Percentiles rank a stretch among this genome's conserved stretches.
Conservation (phyloP, 1,284 basidiomycete genomes). For the Cerioporus squamosus region DNA sequence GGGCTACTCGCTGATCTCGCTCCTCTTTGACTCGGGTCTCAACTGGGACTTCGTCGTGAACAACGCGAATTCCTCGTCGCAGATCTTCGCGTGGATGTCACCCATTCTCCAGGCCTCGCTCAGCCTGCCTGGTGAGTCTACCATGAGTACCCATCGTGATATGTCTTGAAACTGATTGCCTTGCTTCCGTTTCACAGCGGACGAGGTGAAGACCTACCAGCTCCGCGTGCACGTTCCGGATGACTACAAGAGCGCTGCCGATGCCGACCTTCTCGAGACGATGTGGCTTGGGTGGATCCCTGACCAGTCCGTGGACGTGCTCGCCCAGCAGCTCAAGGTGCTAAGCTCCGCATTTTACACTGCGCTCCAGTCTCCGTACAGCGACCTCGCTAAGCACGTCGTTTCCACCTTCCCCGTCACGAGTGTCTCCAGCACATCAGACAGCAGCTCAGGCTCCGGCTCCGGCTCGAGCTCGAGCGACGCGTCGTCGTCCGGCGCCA, state of each 20-base stretch:
- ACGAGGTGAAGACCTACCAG: slow-evolving; percentile 56
- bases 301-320: slow-evolving; percentile 44
- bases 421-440: slow-evolving; percentile 41
- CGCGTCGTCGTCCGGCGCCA: slow-evolving; percentile 8
- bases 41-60: slow-evolving; percentile 69
- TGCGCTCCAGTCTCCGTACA: slow-evolving; percentile 39
- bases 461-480: slow-evolving; percentile 17
- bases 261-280: slow-evolving; percentile 56
- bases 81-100: slow-evolving; percentile 69
- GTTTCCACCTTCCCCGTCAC: slow-evolving; percentile 60
- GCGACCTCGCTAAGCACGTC: slow-evolving; percentile 60
- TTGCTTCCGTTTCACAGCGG: slow-evolving; percentile 27
- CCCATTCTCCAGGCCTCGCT: slow-evolving; percentile 54
- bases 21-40: slow-evolving; percentile 60
- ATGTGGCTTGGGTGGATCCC: slow-evolving; percentile 68
- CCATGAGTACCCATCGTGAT: background rate
- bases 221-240: slow-evolving; percentile 63
- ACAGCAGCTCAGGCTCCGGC: slow-evolving; percentile 31
- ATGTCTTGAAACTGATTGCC: background rate
- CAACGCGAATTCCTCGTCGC: slow-evolving; percentile 50
- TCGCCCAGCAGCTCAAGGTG: slow-evolving; percentile 60
- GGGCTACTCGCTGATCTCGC: slow-evolving; percentile 52
- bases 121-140: slow-evolving; percentile 44
- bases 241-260: slow-evolving; percentile 50
- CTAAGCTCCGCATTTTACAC: slow-evolving; percentile 66